A percentile compares a stretch with the other conserved stretches of the same genome.
Evolutionary conservation across 805 yeast species (phyloP).

Genomic region (Komagataella pastoris): DNA sequence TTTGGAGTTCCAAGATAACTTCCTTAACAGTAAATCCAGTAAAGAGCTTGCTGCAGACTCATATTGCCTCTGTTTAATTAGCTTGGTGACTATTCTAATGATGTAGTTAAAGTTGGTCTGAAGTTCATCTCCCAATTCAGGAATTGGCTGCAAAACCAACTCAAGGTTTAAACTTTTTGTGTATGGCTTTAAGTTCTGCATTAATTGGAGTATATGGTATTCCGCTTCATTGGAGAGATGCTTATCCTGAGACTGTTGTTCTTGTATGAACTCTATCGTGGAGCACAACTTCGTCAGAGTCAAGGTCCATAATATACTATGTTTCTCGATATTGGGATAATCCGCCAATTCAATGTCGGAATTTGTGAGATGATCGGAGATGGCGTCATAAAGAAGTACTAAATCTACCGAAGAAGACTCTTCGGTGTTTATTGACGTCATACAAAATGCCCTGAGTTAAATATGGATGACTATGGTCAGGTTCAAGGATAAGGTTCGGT

Average conservation of each 20-base stretch:
- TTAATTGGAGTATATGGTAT: conserved; percentile 1
- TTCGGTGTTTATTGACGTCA: not conserved
- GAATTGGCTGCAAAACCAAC: not conserved
- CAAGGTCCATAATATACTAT: not conserved
- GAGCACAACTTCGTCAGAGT: not conserved
- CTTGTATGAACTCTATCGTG: not conserved
- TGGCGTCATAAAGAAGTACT: not conserved
- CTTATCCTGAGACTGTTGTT: not conserved
- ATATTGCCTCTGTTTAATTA: conserved; percentile 3
- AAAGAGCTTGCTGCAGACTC: conserved; percentile 1
- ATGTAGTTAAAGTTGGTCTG: conserved; percentile 1
- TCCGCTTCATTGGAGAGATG: not conserved
- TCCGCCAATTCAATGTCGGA: not conserved
- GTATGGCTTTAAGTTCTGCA: conserved; percentile 6
- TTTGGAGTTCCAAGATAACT: not conserved
- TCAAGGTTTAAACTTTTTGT: not conserved
- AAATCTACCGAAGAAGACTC: not conserved
- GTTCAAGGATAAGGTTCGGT: not conserved
- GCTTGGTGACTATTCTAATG: conserved; percentile 3
- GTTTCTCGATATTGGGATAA: not conserved
- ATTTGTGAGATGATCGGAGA: not conserved
- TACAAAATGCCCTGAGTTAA: not conserved
- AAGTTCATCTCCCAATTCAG: not conserved
- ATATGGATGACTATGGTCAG: no score
- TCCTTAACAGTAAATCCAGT: not conserved